phyloP scores from a whole-genome alignment of 306 rosid genomes.

The Senna tora region DNA sequence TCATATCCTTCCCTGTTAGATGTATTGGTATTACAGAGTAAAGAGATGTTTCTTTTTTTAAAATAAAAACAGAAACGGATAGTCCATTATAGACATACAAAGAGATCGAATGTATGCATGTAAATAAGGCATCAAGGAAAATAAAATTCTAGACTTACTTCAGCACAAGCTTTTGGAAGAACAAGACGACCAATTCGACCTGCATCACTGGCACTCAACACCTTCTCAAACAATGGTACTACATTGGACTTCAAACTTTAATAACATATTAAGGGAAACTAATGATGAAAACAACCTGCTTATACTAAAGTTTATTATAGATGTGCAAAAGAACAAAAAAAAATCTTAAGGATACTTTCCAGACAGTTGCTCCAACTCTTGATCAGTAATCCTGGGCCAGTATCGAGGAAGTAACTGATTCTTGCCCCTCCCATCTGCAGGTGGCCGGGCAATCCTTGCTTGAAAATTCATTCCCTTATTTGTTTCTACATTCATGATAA shows the following conservation, averaged over 20 bases:
- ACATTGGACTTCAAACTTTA: constrained; percentile 87
- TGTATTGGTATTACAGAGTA: constrained; percentile 27
- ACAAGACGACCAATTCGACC: constrained; percentile 98
- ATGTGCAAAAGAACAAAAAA: constrained; percentile 26
- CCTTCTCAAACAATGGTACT: constrained; percentile 95
- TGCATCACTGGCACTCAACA: constrained; percentile 98
- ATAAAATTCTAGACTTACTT: constrained; percentile 56
- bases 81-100: background rate
- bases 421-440: constrained; percentile 92
- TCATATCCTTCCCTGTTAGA: constrained; percentile 30
- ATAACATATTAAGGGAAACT: constrained; percentile 61
- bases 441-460: constrained; percentile 85
- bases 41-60: background rate
- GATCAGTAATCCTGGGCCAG: constrained; percentile 98
- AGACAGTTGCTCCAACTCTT: constrained; percentile 85
- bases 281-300: background rate
- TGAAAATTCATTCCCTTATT: constrained; percentile 50
- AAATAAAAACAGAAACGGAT: constrained; percentile 9
- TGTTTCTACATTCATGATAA: constrained; percentile 51
- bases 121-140: constrained; percentile 25
- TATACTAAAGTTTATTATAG: background rate
- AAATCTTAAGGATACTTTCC: constrained; percentile 85
- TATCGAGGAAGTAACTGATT: constrained; percentile 96
- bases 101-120: constrained; percentile 13
- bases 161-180: constrained; percentile 99